Evolutionary conservation across 108 stramenopile genomes (phyloP).

Genomic region (Cylindrotheca closterium): DNA sequence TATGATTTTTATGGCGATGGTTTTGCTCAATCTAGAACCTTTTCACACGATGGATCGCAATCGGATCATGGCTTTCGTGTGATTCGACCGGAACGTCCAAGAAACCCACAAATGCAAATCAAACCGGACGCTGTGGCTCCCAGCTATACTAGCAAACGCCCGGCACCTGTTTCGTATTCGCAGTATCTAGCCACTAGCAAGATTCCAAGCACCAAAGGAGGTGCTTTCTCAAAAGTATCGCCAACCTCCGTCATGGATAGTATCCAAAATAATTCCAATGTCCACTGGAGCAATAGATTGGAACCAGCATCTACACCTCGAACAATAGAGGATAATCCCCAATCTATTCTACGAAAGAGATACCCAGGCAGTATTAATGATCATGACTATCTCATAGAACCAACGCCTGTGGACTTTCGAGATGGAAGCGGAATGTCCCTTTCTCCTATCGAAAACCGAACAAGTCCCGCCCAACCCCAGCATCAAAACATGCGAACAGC

Average conservation of each 20-base stretch:
- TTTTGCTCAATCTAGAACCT: background rate
- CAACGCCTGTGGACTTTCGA: too few species aligned
- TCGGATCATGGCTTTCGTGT: too few species aligned
- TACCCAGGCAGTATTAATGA: too few species aligned
- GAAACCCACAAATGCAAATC: background rate
- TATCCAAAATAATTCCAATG: constrained; percentile 7
- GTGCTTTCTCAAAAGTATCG: constrained; percentile 7
- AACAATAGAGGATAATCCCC: background rate
- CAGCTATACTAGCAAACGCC: too few species aligned
- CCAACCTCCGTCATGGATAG: constrained; percentile 29
- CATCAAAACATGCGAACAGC: too few species aligned
- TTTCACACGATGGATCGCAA: too few species aligned
- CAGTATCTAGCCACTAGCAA: background rate
- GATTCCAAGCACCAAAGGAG: background rate
- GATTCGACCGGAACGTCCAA: background rate
- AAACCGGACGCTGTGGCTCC: too few species aligned
- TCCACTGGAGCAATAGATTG: constrained; percentile 27
- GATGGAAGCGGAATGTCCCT: too few species aligned
- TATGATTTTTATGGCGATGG: background rate
- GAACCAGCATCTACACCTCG: background rate
- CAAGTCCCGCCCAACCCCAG: too few species aligned
- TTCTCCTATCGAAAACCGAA: too few species aligned
- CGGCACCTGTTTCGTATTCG: background rate
- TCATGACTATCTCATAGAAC: too few species aligned
- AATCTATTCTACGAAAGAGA: too few species aligned